Percentiles rank a stretch among this genome's conserved stretches.
phyloP scores from a whole-genome alignment of 2,329 filamentous ascomycete species.

The Neopestalotiopsis clavispora region DNA sequence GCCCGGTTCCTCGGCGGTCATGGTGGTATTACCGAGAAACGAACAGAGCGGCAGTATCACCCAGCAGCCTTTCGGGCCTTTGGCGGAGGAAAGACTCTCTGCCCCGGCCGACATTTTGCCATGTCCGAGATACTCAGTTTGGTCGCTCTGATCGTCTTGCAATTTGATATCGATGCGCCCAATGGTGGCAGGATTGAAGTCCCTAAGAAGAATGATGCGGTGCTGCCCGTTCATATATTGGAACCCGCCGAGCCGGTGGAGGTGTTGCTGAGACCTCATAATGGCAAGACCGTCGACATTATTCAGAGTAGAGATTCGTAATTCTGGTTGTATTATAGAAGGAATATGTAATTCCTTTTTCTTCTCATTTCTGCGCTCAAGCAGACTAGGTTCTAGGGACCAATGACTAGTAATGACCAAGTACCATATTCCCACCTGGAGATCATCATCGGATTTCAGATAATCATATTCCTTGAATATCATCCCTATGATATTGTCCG shows the following conservation, averaged over 20 bases:
- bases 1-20: constrained; percentile 41
- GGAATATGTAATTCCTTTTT: too few relatives aligned
- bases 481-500: too few relatives aligned
- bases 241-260: constrained; percentile 30
- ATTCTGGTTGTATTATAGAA: background rate
- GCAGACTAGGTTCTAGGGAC: too few relatives aligned
- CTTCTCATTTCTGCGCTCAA: too few relatives aligned
- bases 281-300: background rate
- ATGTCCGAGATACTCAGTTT: constrained; percentile 43
- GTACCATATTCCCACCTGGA: too few relatives aligned
- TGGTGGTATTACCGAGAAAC: background rate
- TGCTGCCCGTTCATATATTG: constrained; percentile 37
- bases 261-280: background rate
- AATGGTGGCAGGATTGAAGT: constrained; percentile 28
- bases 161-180: constrained; percentile 34
- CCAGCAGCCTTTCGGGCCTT: constrained; percentile 42
- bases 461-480: too few relatives aligned
- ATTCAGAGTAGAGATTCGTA: background rate
- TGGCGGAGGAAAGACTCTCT: constrained; percentile 45
- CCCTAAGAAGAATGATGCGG: constrained; percentile 34
- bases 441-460: too few relatives aligned
- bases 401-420: too few relatives aligned
- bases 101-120: constrained; percentile 44
- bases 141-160: constrained; percentile 36
- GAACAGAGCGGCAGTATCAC: constrained; percentile 24